A percentile compares a stretch with the other conserved stretches of the same genome.
These are phyloP conservation scores for Aspergillus viridinutans DNA, from an alignment of 2,329 filamentous ascomycete species.

Conservation along the genomic window DNA sequence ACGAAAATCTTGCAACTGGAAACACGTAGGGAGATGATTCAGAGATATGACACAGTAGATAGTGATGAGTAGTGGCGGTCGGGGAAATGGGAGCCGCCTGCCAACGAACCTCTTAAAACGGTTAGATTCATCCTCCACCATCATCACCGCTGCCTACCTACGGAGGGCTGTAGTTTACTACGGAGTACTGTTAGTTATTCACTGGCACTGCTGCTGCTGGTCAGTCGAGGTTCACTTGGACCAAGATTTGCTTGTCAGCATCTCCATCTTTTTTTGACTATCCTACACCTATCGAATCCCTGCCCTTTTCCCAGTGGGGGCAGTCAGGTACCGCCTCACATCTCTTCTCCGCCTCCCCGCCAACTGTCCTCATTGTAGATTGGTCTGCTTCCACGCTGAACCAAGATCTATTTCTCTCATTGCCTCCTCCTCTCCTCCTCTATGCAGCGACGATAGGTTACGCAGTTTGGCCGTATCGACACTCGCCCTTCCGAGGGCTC, in stretches of 20 bases:
- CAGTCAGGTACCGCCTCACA: constrained; percentile 13
- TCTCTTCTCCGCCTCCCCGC: constrained; percentile 13
- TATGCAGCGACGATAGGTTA: constrained; percentile 23
- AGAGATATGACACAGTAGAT: neutral
- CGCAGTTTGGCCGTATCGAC: constrained; percentile 8
- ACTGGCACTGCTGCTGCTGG: constrained; percentile 4
- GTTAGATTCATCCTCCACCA: neutral
- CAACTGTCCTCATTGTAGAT: constrained; percentile 17
- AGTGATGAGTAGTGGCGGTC: neutral
- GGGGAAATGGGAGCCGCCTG: neutral
- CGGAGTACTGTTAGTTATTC: neutral
- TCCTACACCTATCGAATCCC: neutral
- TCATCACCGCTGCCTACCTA: neutral
- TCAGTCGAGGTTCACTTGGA: constrained; percentile 3
- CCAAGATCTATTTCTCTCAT: constrained; percentile 1
- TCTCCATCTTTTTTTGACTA: neutral
- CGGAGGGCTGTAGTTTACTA: neutral
- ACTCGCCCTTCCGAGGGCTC: constrained; percentile 24
- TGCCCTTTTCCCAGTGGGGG: constrained; percentile 4
- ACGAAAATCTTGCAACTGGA: too few species aligned
- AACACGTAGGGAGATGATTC: too few species aligned
- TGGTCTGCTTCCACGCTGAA: constrained; percentile 7
- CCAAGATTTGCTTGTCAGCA: constrained; percentile 3
- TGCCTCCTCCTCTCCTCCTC: constrained; percentile 4
- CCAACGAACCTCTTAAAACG: neutral